Conservation (phyloP, 176 grass and related monocot genomes). For the Oryza coarctata region DNA sequence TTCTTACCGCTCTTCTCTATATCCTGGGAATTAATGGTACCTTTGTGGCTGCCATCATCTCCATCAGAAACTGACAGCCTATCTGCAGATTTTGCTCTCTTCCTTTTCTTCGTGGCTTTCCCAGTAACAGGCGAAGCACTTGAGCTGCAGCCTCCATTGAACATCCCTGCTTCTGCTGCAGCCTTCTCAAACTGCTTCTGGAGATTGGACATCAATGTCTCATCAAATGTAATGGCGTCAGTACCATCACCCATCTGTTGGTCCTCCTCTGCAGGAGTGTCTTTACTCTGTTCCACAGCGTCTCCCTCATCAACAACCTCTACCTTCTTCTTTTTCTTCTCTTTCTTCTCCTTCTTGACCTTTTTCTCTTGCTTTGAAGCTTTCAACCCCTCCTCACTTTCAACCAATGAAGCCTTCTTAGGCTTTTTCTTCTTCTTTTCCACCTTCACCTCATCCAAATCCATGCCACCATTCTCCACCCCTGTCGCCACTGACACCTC, state of each 20-base stretch:
- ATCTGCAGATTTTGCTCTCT: constrained; percentile 45
- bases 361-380: constrained; percentile 35
- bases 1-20: constrained; percentile 65
- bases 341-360: constrained; percentile 41
- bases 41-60: constrained; percentile 16
- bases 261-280: constrained; percentile 35
- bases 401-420: constrained; percentile 22
- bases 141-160: constrained; percentile 34
- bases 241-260: constrained; percentile 40
- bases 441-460: constrained; percentile 33
- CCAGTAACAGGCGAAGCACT: constrained; percentile 30
- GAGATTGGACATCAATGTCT: constrained; percentile 71
- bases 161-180: constrained; percentile 70
- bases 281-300: constrained; percentile 12
- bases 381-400: constrained; percentile 25
- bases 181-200: constrained; percentile 94
- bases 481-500: neutral
- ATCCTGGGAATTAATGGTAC: constrained; percentile 29
- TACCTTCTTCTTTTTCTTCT: constrained; percentile 39
- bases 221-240: constrained; percentile 65
- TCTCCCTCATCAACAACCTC: constrained; percentile 24
- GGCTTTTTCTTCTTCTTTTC: constrained; percentile 63
- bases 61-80: constrained; percentile 32
- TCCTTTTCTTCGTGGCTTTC: constrained; percentile 68
- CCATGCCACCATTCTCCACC: constrained; percentile 20